Conservation (phyloP, 2,329 filamentous ascomycete species). For the Daldinia eschscholtzii region DNA sequence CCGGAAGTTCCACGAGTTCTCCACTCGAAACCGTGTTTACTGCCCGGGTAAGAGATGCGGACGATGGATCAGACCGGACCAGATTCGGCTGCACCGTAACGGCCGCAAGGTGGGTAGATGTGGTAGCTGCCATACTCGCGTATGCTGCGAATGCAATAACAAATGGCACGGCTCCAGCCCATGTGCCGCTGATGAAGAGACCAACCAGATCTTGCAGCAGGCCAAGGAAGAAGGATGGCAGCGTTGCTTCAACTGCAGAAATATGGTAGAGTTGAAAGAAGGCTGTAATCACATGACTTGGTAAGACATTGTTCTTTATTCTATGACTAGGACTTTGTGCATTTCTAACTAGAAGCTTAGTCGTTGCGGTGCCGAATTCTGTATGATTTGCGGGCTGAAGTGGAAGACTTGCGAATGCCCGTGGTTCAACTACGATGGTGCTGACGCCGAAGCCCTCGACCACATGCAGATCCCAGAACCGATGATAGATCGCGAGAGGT, state of each 20-base stretch:
- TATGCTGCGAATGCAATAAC: constrained; percentile 79
- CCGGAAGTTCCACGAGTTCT: constrained; percentile 81
- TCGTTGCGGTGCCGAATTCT: constrained; percentile 86
- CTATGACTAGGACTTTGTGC: constrained; percentile 15
- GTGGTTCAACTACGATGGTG: constrained; percentile 76
- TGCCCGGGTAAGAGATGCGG: constrained; percentile 80
- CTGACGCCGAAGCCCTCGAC: constrained; percentile 67
- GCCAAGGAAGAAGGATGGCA: constrained; percentile 79
- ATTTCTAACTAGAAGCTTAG: constrained; percentile 53
- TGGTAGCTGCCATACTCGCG: constrained; percentile 76
- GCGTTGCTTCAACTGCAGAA: constrained; percentile 78
- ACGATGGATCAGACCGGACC: constrained; percentile 81
- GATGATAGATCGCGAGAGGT: constrained; percentile 55
- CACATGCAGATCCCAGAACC: constrained; percentile 64
- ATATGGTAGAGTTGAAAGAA: constrained; percentile 82
- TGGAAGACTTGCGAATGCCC: constrained; percentile 89
- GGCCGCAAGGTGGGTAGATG: constrained; percentile 78
- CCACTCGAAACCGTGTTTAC: constrained; percentile 80
- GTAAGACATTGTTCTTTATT: constrained; percentile 60
- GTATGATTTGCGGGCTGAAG: constrained; percentile 83
- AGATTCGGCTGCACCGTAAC: constrained; percentile 68
- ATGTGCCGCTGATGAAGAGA: constrained; percentile 79
- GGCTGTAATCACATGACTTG: constrained; percentile 92
- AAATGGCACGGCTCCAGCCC: constrained; percentile 78
- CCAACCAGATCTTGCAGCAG: constrained; percentile 71